phyloP scores from a whole-genome alignment of 257 asterid genomes.

The Solanum corneliomulleri region DNA sequence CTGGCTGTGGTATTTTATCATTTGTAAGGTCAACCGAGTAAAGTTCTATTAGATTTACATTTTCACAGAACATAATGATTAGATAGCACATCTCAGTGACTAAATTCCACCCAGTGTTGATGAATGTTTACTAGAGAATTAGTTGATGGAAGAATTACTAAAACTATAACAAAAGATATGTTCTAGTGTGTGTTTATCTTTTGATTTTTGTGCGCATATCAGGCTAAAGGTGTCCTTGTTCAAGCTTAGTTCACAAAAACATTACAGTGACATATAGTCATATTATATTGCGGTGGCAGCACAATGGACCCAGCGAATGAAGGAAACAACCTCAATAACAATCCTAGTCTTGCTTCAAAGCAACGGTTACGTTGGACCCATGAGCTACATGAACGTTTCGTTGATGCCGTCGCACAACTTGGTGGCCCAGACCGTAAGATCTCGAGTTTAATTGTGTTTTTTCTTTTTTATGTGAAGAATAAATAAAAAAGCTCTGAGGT shows the following conservation, averaged over 20 bases:
- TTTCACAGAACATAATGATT: neutral
- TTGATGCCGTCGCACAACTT: slow-evolving; percentile 96
- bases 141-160: neutral
- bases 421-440: slow-evolving; percentile 98
- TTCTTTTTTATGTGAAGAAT: neutral
- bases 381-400: slow-evolving; percentile 88
- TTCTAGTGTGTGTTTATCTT: neutral
- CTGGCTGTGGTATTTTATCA: neutral
- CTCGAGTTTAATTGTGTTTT: neutral
- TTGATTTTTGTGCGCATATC: neutral
- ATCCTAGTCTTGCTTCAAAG: slow-evolving; percentile 66
- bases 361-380: slow-evolving; percentile 97
- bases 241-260: slow-evolving; percentile 30
- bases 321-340: slow-evolving; percentile 42
- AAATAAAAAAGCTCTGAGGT: neutral
- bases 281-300: slow-evolving; percentile 21
- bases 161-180: neutral
- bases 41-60: neutral
- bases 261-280: slow-evolving; percentile 15
- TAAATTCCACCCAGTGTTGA: neutral
- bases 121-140: neutral
- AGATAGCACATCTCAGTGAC: neutral
- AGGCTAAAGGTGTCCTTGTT: neutral
- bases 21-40: neutral
- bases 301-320: slow-evolving; percentile 51